phyloP scores from a whole-genome alignment of 148 eudicot genomes.

The Talinum fruticosum region DNA sequence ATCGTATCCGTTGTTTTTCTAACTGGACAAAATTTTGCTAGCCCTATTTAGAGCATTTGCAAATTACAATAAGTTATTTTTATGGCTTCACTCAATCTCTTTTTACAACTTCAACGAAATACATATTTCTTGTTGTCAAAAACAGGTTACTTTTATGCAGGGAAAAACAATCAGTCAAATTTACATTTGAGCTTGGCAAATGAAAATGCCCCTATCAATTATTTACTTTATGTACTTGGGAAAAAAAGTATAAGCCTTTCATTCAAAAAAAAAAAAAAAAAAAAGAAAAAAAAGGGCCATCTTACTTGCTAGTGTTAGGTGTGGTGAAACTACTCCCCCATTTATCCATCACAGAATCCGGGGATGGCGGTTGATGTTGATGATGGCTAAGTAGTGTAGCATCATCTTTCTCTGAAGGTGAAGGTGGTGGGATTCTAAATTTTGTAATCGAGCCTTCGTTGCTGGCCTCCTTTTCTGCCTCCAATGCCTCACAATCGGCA shows the following conservation, averaged over 20 bases:
- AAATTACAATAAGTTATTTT: no score
- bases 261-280: no score
- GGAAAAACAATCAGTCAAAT: not conserved
- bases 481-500: slow-evolving; percentile 29
- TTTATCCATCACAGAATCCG: slow-evolving; percentile 41
- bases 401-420: slow-evolving; percentile 26
- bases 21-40: no score
- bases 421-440: slow-evolving; percentile 6
- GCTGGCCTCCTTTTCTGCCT: slow-evolving; percentile 11
- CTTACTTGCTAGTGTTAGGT: slow-evolving; percentile 31
- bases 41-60: no score
- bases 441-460: not conserved
- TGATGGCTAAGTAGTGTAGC: slow-evolving; percentile 30
- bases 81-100: no score
- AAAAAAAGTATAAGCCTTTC: not conserved
- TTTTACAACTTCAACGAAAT: not conserved
- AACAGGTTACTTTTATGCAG: not conserved
- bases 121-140: not conserved
- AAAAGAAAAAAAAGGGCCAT: no score
- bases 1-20: no score
- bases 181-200: slow-evolving; percentile 2
- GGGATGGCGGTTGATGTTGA: slow-evolving; percentile 28
- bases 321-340: slow-evolving; percentile 50
- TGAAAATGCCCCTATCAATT: not conserved
- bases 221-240: not conserved